phyloP scores from a whole-genome alignment of 2,329 filamentous ascomycete genomes.

The Penicillium griseofulvum region DNA sequence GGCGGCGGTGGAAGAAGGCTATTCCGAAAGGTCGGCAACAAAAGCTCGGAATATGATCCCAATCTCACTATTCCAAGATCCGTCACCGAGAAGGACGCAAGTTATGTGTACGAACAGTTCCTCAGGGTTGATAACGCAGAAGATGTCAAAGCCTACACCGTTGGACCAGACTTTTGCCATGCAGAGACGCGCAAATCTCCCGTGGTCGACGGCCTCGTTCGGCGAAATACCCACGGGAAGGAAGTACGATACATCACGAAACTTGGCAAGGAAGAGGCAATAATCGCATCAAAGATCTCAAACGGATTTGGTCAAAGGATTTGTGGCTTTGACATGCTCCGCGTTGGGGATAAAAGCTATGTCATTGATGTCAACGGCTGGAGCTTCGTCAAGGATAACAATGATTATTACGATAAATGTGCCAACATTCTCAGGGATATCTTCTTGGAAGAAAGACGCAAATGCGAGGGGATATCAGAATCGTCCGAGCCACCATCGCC shows the following conservation, averaged over 20 bases:
- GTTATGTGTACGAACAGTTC: conserved; percentile 97
- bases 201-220: conserved; percentile 92
- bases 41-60: conserved; percentile 90
- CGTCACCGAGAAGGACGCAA: conserved; percentile 74
- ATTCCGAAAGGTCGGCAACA: conserved; percentile 97
- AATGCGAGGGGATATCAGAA: conserved; percentile 34
- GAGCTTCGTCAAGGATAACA: conserved; percentile 99
- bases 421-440: conserved; percentile 82
- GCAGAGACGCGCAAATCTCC: conserved; percentile 96
- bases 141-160: conserved; percentile 98
- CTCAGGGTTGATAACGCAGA: conserved; percentile 95
- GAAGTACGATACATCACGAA: conserved; percentile 93
- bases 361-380: conserved; percentile 99
- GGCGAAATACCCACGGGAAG: conserved; percentile 95
- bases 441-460: conserved; percentile 73
- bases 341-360: conserved; percentile 85
- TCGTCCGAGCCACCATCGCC: conserved; percentile 34
- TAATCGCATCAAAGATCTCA: conserved; percentile 86
- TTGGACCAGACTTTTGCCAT: conserved; percentile 88
- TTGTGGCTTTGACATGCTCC: conserved; percentile 90
- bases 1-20: conserved; percentile 87
- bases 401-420: conserved; percentile 94
- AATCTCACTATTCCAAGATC: conserved; percentile 73
- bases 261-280: conserved; percentile 73
- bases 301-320: conserved; percentile 90